Evolutionary conservation across 192 early-diverging fungal genomes (phyloP).

Genomic region (Podila epicladia): DNA sequence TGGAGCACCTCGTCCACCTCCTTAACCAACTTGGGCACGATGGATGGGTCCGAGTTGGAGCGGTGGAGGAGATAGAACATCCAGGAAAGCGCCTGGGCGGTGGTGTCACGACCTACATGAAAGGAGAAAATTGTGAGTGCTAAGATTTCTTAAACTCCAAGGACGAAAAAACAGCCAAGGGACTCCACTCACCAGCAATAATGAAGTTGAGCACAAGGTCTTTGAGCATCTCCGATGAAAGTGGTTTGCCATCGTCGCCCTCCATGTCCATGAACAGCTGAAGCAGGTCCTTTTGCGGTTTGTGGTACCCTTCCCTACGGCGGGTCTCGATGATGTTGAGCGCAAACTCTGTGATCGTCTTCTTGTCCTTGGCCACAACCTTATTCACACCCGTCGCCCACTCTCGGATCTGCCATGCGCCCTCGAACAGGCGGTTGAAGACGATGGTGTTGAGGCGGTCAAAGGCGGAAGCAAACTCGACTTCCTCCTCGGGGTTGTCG

Average conservation of each 20-base stretch:
- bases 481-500: conserved; percentile 15
- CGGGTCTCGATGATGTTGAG: conserved; percentile 33
- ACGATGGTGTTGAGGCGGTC: conserved; percentile 58
- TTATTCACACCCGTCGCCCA: conserved; percentile 22
- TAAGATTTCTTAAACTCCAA: neutral
- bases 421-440: conserved; percentile 32
- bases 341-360: conserved; percentile 44
- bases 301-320: conserved; percentile 23
- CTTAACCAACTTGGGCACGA: conserved; percentile 31
- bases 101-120: conserved; percentile 45
- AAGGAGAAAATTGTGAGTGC: neutral
- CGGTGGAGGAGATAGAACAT: conserved; percentile 50
- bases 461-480: conserved; percentile 62
- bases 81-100: conserved; percentile 50
- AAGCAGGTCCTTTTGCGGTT: conserved; percentile 52
- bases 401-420: conserved; percentile 36
- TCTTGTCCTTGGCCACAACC: conserved; percentile 20
- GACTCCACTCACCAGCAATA: conserved; percentile 6
- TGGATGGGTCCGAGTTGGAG: conserved; percentile 43
- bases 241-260: conserved; percentile 49
- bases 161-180: neutral
- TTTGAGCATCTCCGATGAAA: conserved; percentile 54
- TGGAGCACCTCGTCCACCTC: conserved; percentile 43
- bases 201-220: conserved; percentile 60
- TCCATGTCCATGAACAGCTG: conserved; percentile 56